phyloP scores from a whole-genome alignment of 192 early-diverging fungal species.

The Entophlyctis helioformis region DNA sequence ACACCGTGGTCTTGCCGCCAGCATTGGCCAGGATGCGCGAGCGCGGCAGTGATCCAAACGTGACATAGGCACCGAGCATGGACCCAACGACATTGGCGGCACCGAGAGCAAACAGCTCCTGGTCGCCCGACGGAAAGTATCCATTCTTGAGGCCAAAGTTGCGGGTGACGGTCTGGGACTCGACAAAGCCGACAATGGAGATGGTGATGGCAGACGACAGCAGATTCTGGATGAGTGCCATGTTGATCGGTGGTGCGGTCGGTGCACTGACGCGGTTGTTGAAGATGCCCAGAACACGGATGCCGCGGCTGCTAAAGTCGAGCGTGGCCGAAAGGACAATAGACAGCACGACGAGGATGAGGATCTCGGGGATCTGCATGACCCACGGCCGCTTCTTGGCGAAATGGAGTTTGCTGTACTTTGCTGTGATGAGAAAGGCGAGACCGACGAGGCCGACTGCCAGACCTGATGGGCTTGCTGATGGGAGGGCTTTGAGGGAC shows the following conservation, averaged over 20 bases:
- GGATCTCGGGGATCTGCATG: conserved; percentile 10
- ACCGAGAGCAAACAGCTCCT: conserved; percentile 32
- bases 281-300: conserved; percentile 22
- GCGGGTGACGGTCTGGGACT: conserved; percentile 20
- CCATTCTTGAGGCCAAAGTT: conserved; percentile 20
- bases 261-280: conserved; percentile 11
- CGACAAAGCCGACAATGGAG: conserved; percentile 27
- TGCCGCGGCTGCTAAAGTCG: conserved; percentile 12
- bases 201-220: conserved; percentile 17
- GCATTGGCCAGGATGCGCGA: conserved; percentile 81
- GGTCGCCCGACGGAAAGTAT: conserved; percentile 23
- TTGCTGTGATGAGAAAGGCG: conserved; percentile 10
- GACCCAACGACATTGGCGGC: conserved; percentile 25
- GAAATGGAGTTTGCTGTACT: conserved; percentile 4
- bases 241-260: conserved; percentile 8
- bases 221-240: conserved; percentile 9
- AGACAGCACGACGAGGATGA: conserved; percentile 17
- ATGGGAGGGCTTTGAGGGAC: conserved; percentile 2
- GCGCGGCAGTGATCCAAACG: conserved; percentile 81
- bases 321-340: conserved; percentile 13
- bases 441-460: conserved; percentile 7
- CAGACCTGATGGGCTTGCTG: conserved; percentile 1
- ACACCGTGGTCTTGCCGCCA: conserved; percentile 68
- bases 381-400: neutral
- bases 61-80: conserved; percentile 26